Conservation (phyloP, 1,284 basidiomycete genomes). For the Sporisorium scitamineum region DNA sequence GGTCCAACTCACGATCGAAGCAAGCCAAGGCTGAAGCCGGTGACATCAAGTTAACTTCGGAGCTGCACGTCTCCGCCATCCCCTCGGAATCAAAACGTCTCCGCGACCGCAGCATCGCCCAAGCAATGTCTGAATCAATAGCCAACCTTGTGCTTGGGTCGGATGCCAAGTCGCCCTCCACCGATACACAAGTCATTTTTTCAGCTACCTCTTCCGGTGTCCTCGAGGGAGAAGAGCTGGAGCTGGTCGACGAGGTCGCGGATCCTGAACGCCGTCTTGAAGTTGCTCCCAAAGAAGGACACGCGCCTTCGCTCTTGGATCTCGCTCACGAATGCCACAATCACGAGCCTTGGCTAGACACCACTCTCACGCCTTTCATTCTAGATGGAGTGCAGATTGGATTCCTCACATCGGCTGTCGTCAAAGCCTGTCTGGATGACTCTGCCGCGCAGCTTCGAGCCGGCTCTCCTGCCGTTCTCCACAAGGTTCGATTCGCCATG, state of each 20-base stretch:
- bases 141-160: conserved; percentile 44
- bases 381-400: conserved; percentile 62
- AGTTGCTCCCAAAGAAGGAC: neutral
- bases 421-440: conserved; percentile 47
- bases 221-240: conserved; percentile 26
- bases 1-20: neutral
- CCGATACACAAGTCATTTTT: conserved; percentile 39
- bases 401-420: conserved; percentile 50
- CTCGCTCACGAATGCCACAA: conserved; percentile 61
- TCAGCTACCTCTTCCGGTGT: conserved; percentile 33
- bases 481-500: conserved; percentile 37
- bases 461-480: conserved; percentile 19
- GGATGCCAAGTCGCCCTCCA: conserved; percentile 8
- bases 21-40: neutral
- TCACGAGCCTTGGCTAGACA: conserved; percentile 62
- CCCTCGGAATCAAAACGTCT: conserved; percentile 37
- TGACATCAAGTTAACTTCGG: neutral
- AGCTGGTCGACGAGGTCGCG: conserved; percentile 28
- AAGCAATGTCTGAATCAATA: conserved; percentile 35
- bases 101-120: conserved; percentile 32
- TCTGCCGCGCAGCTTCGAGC: conserved; percentile 17
- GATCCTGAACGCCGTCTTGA: conserved; percentile 26
- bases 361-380: conserved; percentile 48
- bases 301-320: conserved; percentile 44
- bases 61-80: conserved; percentile 22